A percentile compares a stretch with the other conserved stretches of the same genome.
Evolutionary conservation across 2,329 filamentous ascomycete species (phyloP).

Genomic region (Talaromyces rugulosus): DNA sequence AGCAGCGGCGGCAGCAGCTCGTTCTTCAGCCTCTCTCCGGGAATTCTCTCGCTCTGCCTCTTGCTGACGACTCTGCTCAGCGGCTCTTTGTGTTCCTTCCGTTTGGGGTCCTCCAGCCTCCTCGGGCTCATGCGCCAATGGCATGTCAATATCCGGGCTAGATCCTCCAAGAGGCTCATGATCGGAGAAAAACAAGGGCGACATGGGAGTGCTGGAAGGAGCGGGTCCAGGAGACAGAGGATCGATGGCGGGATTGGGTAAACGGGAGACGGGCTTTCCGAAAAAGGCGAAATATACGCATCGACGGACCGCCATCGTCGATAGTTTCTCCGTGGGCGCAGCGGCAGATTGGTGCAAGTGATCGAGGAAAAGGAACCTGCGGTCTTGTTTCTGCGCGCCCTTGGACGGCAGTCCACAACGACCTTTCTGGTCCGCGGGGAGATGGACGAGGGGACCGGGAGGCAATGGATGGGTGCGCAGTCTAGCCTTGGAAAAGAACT

Average conservation of each 20-base stretch:
- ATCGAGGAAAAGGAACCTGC: neutral
- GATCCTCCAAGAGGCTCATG: neutral
- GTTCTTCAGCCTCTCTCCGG: no score
- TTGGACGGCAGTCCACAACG: neutral
- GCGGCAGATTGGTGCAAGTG: neutral
- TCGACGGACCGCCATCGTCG: neutral
- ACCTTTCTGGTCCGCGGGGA: neutral
- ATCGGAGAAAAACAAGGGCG: neutral
- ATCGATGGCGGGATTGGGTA: neutral
- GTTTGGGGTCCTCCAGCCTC: no score
- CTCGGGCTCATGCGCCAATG: no score
- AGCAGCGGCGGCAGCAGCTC: no score
- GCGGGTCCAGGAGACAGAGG: neutral
- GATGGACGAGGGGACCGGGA: neutral
- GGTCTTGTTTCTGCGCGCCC: neutral
- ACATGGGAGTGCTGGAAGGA: neutral
- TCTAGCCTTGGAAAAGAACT: neutral
- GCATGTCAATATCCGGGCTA: neutral
- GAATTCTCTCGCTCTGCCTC: no score
- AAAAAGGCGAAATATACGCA: conserved; percentile 2
- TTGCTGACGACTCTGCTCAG: no score
- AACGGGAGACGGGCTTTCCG: neutral
- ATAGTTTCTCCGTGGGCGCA: neutral
- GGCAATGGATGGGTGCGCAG: neutral
- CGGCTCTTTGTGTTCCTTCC: no score